Base-by-base conservation (phyloP, 1,284 basidiomycete species). In the Sporisorium iseilematis-ciliati region DNA sequence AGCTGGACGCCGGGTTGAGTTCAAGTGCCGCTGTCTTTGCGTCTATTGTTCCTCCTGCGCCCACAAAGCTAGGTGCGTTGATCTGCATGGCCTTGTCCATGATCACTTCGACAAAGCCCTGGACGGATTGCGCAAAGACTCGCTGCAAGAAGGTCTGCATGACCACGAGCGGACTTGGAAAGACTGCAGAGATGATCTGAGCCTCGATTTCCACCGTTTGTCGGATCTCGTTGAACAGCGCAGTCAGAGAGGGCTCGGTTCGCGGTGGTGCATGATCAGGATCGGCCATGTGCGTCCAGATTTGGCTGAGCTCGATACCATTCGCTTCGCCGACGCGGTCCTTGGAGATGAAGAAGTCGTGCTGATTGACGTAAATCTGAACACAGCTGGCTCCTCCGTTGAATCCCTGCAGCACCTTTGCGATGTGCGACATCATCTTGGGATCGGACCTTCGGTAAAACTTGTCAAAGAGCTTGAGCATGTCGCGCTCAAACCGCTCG, bases 361-460 rank as follows among this genome's bases (percentile, higher is more conserved):
- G 97, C 86, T 99, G 97, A 82, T 99, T 99, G 71, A 99, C 97
- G 83, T 99, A 99, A 31, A 99, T 94, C 86, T 98, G 95, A 6
- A 99, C 93, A 83, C 96, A 99, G 5, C 94, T 95, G 41, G 92
- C 89, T 11, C 97, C 97, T 4, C 97, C 97, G 80, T 99, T 99
- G 88, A 99, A 99, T 83, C 97, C 96, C 48, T 97, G 90, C 4
- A 99, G 87, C 2, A 95, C 97, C 87, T 95, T 93, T 1, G 97
- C 96, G 82, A 96, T 98, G 84, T 99, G 97, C 87, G 94, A 93
- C 97, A 99, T 99, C 92, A 97, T 94, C 86, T 95, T 95, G 0
- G 97, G 97, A 83, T 99, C 97, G 35, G 95, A 95, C 83, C 94
- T 93, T 57, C 95, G 90, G 86, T 98, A 98, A 82, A 83, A 83